phyloP scores from a whole-genome alignment of 108 stramenopile genomes.

The Nannochloropsis salina region DNA sequence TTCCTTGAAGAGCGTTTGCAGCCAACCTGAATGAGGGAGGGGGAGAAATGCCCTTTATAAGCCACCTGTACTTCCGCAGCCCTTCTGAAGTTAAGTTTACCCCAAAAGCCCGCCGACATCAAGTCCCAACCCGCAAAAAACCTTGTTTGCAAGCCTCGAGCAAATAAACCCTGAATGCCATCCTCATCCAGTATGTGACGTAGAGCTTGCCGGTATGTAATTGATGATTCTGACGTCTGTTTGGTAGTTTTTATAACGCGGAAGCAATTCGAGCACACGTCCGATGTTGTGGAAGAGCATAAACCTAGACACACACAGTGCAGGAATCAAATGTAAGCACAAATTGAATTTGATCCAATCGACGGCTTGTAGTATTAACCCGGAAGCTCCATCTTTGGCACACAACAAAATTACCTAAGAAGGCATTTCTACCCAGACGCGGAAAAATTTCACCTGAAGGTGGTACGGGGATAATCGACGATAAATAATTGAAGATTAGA shows the following conservation, averaged over 20 bases:
- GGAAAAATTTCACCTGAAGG: constrained; percentile 25
- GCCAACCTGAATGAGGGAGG: neutral
- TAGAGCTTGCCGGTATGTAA: constrained; percentile 47
- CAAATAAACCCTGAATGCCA: constrained; percentile 48
- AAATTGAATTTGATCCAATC: neutral
- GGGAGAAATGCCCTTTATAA: neutral
- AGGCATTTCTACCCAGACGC: constrained; percentile 38
- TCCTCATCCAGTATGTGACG: constrained; percentile 43
- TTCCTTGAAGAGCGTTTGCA: constrained; percentile 24
- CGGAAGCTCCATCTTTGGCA: too few species aligned
- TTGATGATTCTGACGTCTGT: constrained; percentile 40
- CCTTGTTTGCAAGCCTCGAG: constrained; percentile 51
- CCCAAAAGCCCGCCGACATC: neutral
- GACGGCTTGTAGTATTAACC: neutral
- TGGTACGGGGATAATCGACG: constrained; percentile 31
- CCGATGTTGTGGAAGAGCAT: constrained; percentile 47
- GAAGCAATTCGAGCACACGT: constrained; percentile 49
- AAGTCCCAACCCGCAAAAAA: neutral
- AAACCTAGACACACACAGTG: constrained; percentile 26
- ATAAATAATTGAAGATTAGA: constrained; percentile 49
- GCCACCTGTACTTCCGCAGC: neutral
- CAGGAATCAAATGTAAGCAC: neutral
- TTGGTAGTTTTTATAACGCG: constrained; percentile 55
- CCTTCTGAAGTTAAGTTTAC: neutral
- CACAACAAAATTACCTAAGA: constrained; percentile 28